A percentile compares a stretch with the other conserved stretches of the same genome.
These are phyloP conservation scores for Persicaria tinctoria DNA, from an alignment of 148 eudicot genomes.

Conservation along the genomic window DNA sequence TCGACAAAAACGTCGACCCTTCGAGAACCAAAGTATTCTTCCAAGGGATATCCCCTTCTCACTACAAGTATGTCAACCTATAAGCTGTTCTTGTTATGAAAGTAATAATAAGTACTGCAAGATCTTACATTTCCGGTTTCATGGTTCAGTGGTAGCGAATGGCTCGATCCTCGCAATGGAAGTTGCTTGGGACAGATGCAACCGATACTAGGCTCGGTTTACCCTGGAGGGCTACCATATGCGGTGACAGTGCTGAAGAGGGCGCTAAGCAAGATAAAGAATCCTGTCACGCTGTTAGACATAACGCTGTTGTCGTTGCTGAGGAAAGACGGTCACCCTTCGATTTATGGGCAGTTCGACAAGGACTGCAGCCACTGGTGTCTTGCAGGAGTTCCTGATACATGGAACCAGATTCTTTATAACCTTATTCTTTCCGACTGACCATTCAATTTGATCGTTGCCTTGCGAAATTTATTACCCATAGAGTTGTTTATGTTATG, in stretches of 20 bases:
- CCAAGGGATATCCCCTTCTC: conserved; percentile 96
- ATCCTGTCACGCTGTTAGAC: conserved; percentile 62
- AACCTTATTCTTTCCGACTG: conserved; percentile 30
- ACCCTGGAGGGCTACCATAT: conserved; percentile 51
- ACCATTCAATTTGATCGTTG: neutral
- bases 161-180: conserved; percentile 57
- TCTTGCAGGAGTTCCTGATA: conserved; percentile 86
- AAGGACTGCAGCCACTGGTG: conserved; percentile 98
- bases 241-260: conserved; percentile 53
- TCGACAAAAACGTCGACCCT: conserved; percentile 58
- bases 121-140: neutral
- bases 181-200: conserved; percentile 46
- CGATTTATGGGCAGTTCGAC: conserved; percentile 39
- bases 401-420: conserved; percentile 88
- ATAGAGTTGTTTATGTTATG: neutral
- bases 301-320: conserved; percentile 55
- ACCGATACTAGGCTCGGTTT: conserved; percentile 48
- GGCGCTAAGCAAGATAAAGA: conserved; percentile 47
- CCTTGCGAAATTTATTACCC: neutral
- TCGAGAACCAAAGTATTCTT: conserved; percentile 62
- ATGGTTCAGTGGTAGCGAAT: conserved; percentile 53
- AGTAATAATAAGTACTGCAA: neutral
- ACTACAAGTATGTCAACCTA: conserved; percentile 64
- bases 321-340: conserved; percentile 83
- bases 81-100: neutral